phyloP scores from a whole-genome alignment of 2,329 filamentous ascomycete genomes.

The Curvularia hawaiiensis region DNA sequence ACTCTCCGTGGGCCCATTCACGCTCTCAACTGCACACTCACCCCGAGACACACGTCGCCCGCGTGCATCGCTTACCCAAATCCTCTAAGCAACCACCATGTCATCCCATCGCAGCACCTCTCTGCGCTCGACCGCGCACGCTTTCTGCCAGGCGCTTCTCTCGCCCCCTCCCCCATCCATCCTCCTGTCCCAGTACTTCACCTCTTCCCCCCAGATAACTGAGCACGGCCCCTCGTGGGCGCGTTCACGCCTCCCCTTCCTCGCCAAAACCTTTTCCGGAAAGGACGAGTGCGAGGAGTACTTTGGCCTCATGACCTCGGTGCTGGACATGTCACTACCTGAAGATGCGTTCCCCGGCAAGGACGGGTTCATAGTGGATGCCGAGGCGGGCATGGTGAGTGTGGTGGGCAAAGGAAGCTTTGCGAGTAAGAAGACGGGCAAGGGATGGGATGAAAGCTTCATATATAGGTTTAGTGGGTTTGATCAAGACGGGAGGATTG shows the following conservation, averaged over 20 bases:
- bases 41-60: neutral
- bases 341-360: conserved; percentile 42
- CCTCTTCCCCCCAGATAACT: conserved; percentile 41
- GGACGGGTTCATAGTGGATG: conserved; percentile 46
- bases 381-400: conserved; percentile 42
- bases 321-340: conserved; percentile 41
- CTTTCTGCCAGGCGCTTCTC: conserved; percentile 40
- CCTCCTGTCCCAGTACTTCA: conserved; percentile 38
- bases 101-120: conserved; percentile 11
- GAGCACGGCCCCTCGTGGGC: conserved; percentile 52
- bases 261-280: conserved; percentile 46
- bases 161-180: conserved; percentile 29
- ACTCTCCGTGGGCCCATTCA: conserved; percentile 6
- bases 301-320: conserved; percentile 43
- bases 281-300: conserved; percentile 46
- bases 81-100: neutral
- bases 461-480: conserved; percentile 50
- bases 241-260: conserved; percentile 45
- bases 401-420: conserved; percentile 46
- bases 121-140: conserved; percentile 32
- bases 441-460: conserved; percentile 49
- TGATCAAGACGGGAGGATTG: conserved; percentile 47
- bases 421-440: conserved; percentile 47
- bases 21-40: neutral
- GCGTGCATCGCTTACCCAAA: conserved; percentile 10